Percentiles rank a stretch among this genome's conserved stretches.
phyloP scores from a whole-genome alignment of 2,329 filamentous ascomycete genomes.

The Mycosphaerella sp. region DNA sequence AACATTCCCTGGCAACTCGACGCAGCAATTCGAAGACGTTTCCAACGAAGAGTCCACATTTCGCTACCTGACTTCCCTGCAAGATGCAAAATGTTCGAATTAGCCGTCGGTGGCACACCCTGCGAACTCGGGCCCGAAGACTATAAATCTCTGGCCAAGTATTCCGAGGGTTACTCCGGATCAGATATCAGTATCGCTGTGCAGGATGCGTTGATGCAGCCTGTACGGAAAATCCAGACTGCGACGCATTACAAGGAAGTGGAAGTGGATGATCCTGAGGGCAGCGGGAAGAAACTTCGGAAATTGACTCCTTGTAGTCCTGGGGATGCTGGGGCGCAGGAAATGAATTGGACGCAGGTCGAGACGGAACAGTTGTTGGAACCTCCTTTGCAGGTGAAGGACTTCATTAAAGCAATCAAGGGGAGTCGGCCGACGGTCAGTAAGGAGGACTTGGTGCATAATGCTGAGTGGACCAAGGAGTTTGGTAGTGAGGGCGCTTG shows the following conservation, averaged over 20 bases:
- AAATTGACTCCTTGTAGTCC: slow-evolving; percentile 89
- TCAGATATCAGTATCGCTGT: slow-evolving; percentile 95
- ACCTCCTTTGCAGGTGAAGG: slow-evolving; percentile 78
- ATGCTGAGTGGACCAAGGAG: slow-evolving; percentile 89
- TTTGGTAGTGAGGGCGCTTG: slow-evolving; percentile 82
- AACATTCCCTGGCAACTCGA: slow-evolving; percentile 99
- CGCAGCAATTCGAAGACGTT: slow-evolving; percentile 88
- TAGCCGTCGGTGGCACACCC: slow-evolving; percentile 80
- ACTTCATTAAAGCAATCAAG: slow-evolving; percentile 90
- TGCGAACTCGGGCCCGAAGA: slow-evolving; percentile 74
- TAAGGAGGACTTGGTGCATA: slow-evolving; percentile 72
- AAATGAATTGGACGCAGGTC: slow-evolving; percentile 91
- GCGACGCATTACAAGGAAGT: slow-evolving; percentile 95
- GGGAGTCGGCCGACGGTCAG: slow-evolving; percentile 86
- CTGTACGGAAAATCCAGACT: slow-evolving; percentile 91
- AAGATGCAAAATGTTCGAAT: slow-evolving; percentile 89
- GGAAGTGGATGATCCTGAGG: slow-evolving; percentile 56
- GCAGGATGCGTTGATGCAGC: slow-evolving; percentile 95
- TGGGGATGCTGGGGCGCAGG: slow-evolving; percentile 73
- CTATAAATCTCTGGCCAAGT: slow-evolving; percentile 69
- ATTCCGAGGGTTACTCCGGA: slow-evolving; percentile 91
- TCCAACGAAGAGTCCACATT: slow-evolving; percentile 95
- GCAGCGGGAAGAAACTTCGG: background rate
- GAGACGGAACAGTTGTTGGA: slow-evolving; percentile 79
- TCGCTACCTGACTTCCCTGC: slow-evolving; percentile 81